Base-by-base conservation (phyloP, 805 yeast species). In the Yarrowia sp. region DNA sequence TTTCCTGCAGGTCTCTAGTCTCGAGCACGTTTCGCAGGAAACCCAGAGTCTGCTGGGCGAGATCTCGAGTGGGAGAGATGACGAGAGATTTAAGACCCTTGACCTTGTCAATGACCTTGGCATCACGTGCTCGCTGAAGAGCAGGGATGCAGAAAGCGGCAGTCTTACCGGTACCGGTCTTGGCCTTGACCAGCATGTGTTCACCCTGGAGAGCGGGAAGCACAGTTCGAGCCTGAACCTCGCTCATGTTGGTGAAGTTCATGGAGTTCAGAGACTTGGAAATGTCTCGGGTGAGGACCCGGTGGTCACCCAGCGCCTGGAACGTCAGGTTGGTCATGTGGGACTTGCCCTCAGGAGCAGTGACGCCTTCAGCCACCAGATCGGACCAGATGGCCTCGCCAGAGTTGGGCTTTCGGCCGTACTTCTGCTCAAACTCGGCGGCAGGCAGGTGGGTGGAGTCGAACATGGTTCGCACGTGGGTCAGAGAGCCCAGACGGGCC, bases 111-210 rank as follows among this genome's bases (percentile, higher is more conserved):
- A 74, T 76, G 2, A 48, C 14, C 69, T 74, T 74, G 72, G 80
- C 72, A 75, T 80, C 79, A 75, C 80, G 72, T 70, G 83, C 79
- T 56, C 85, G 84, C 75, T 91, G 89, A 56, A 91, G 79, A 12
- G 90, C 80, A 2, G 97, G 97, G 52, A 93, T 81, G 70, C 93
- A 89, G 77, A 91, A 92, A 0, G 97, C 96, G 71, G 90, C 86
- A 0, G 98, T 92, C 77, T 92, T 92, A 75, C 98, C 98, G 1
- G 98, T 92, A 77, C 98, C 98, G 3, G 98, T 92, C 77, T 91
- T 91, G 36, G 98, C 97, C 74, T 97, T 84, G 46, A 92, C 92
- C 26, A 92, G 91, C 52, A 91, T 82, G 72, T 94, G 93, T 41
- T 81, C 79, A 16, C 82, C 77, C 42, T 96, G 79, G 76, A 94